Evolutionary conservation across 2,329 filamentous ascomycete genomes (phyloP).

Genomic region (Macrophomina tecta): DNA sequence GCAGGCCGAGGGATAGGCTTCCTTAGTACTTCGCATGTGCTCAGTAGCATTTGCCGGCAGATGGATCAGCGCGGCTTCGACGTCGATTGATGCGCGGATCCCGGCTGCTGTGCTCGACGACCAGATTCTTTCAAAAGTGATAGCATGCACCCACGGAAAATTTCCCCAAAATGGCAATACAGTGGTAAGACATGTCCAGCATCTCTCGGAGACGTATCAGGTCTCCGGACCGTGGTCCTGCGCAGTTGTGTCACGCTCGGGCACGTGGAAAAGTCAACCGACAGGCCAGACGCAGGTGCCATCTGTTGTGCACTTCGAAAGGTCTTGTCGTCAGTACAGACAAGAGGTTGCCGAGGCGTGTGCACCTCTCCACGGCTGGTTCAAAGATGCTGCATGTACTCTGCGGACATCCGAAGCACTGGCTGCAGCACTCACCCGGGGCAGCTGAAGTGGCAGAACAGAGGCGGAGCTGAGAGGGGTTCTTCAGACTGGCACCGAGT

Average conservation of each 20-base stretch:
- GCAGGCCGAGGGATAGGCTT: constrained; percentile 5
- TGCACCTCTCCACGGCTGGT: not conserved
- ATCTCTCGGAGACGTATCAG: constrained; percentile 2
- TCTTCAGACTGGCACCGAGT: not conserved
- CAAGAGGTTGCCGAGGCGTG: constrained; percentile 23
- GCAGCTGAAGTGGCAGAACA: not conserved
- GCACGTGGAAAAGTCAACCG: constrained; percentile 12
- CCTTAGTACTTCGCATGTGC: constrained; percentile 1
- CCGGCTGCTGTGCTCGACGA: not conserved
- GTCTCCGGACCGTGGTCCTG: not conserved
- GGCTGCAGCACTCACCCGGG: not conserved
- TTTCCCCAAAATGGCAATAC: not conserved
- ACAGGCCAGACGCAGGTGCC: constrained; percentile 12
- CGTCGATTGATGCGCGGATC: not conserved
- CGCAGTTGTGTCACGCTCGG: constrained; percentile 8
- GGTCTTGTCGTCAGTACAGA: not conserved
- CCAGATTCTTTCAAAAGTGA: constrained; percentile 1
- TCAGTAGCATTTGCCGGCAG: constrained; percentile 13
- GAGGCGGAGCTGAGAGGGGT: not conserved
- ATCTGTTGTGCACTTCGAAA: constrained; percentile 11
- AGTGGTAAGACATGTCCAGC: constrained; percentile 5
- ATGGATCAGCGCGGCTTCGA: constrained; percentile 10
- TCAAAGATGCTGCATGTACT: constrained; percentile 27
- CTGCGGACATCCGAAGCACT: constrained; percentile 6
- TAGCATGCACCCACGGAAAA: constrained; percentile 9